Base-by-base conservation (phyloP, 345 rosid genomes). In the Ailanthus altissimus region DNA sequence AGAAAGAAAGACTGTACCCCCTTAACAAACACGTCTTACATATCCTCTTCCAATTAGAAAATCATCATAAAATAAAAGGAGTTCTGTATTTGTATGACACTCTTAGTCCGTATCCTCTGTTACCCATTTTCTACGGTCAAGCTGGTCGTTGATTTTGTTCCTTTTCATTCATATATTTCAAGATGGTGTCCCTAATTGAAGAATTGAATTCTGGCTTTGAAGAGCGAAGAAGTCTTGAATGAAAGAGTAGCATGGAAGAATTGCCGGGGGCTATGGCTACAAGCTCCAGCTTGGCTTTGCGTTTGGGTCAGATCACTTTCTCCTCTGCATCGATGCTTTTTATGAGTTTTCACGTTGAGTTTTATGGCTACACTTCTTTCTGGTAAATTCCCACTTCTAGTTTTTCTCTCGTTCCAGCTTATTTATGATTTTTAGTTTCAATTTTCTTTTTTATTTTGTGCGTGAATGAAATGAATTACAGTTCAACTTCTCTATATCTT, bases 331-430 rank as follows among this genome's bases (percentile, higher is more conserved):
- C 94, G 0, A 89, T 90, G 79, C 78, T 85, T 54, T 83, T 88
- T 59, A 89, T 89, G 92, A 85, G 91, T 58, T 84, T 90, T n/a
- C 80, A 76, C 47, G 70, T 82, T 50, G 86, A 88, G 14, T 89
- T 90, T 86, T 88, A 80, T 81, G 82, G 86, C 79, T 92, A 85
- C 78, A 85, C 90, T 68, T 67, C 90, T 81, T 88, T 85, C 90
- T 82, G 94, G 94, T 90, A 86, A 32, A 36, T 28, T 28, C 47
- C 59, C 14, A 4, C 12, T 15, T 16, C 42, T 47, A 28, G 4
- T 8, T 28, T 16, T 67, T 58, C 38, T 32, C 38, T 43, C 10
- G 4, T 32, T 2, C 60, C n/a, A 61, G 4, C 9, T 73, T 53
- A 53, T 53, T 16, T 18, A 7, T 16, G 21, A 1, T 14, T 5